A percentile compares a stretch with the other conserved stretches of the same genome.
Conservation (phyloP, 352 stramenopile species). For the Nothophytophthora sp. region DNA sequence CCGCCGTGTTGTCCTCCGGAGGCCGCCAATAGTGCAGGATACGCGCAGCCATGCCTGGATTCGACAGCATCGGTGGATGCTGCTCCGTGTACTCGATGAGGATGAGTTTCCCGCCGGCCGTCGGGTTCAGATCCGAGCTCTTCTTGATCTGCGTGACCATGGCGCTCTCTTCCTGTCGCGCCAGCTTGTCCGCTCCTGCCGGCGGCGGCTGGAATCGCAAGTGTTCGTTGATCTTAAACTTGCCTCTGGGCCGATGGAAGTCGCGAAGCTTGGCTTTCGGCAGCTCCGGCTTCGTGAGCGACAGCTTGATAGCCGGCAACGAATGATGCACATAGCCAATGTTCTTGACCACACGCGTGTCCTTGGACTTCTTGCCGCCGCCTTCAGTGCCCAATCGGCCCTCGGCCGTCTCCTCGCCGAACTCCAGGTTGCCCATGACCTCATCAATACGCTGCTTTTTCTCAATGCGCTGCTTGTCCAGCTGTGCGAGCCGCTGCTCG, state of each 20-base stretch:
- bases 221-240: constrained; percentile 88
- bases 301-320: constrained; percentile 86
- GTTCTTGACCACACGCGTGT: constrained; percentile 85
- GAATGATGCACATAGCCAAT: constrained; percentile 86
- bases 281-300: constrained; percentile 83
- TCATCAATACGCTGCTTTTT: constrained; percentile 85
- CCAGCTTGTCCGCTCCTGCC: constrained; percentile 36
- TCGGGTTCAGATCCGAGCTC: constrained; percentile 78
- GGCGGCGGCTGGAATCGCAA: constrained; percentile 55
- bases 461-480: constrained; percentile 73
- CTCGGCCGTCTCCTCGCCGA: constrained; percentile 76
- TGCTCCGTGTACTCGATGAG: constrained; percentile 87
- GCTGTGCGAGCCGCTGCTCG: constrained; percentile 68
- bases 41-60: constrained; percentile 82
- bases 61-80: constrained; percentile 76
- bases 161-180: constrained; percentile 64
- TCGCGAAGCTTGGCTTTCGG: constrained; percentile 80
- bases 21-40: constrained; percentile 86
- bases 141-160: constrained; percentile 90
- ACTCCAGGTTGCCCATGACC: constrained; percentile 80
- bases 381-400: constrained; percentile 62
- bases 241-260: constrained; percentile 80
- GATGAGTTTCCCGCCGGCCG: constrained; percentile 75
- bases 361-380: constrained; percentile 78
- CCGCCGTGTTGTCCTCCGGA: constrained; percentile 42